Percentiles rank a stretch among this genome's conserved stretches.
Evolutionary conservation across 805 yeast species (phyloP).

Genomic region (Ogataea philodendri): DNA sequence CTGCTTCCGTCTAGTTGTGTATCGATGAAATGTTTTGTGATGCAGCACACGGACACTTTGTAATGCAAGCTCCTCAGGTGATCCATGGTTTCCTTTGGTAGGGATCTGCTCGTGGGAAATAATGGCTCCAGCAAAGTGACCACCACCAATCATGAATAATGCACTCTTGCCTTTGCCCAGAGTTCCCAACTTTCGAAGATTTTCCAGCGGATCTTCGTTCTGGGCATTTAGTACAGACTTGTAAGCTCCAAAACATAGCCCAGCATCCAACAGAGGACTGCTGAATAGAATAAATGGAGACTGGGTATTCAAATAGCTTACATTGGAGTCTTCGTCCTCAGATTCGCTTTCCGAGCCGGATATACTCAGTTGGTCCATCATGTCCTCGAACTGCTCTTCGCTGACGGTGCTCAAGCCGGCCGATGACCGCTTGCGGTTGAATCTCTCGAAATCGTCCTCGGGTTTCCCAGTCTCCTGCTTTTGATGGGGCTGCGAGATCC

Average conservation of each 20-base stretch:
- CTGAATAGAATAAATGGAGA: slow-evolving; percentile 66
- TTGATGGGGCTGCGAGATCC: slow-evolving; percentile 18
- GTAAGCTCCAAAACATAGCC: slow-evolving; percentile 61
- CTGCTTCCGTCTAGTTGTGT: slow-evolving; percentile 94
- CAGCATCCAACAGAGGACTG: slow-evolving; percentile 43
- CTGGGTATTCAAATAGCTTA: slow-evolving; percentile 60
- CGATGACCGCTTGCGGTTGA: slow-evolving; percentile 55
- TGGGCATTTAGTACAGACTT: slow-evolving; percentile 54
- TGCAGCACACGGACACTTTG: slow-evolving; percentile 65
- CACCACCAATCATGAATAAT: slow-evolving; percentile 92
- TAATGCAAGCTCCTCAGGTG: slow-evolving; percentile 48
- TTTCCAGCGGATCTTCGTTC: slow-evolving; percentile 49
- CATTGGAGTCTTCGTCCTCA: slow-evolving; percentile 35
- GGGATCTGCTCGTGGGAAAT: slow-evolving; percentile 65
- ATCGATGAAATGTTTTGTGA: slow-evolving; percentile 88
- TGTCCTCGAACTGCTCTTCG: slow-evolving; percentile 57
- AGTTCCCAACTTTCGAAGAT: slow-evolving; percentile 33
- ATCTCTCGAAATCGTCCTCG: slow-evolving; percentile 22
- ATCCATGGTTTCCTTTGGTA: slow-evolving; percentile 54
- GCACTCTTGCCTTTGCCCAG: slow-evolving; percentile 53
- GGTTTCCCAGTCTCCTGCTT: slow-evolving; percentile 5
- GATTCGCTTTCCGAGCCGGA: slow-evolving; percentile 56
- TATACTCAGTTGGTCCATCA: slow-evolving; percentile 52
- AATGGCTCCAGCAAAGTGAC: slow-evolving; percentile 96
- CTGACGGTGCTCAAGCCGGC: slow-evolving; percentile 45